A percentile compares a stretch with the other conserved stretches of the same genome.
phyloP scores from a whole-genome alignment of 345 rosid species.

The Erucastrum elatum region DNA sequence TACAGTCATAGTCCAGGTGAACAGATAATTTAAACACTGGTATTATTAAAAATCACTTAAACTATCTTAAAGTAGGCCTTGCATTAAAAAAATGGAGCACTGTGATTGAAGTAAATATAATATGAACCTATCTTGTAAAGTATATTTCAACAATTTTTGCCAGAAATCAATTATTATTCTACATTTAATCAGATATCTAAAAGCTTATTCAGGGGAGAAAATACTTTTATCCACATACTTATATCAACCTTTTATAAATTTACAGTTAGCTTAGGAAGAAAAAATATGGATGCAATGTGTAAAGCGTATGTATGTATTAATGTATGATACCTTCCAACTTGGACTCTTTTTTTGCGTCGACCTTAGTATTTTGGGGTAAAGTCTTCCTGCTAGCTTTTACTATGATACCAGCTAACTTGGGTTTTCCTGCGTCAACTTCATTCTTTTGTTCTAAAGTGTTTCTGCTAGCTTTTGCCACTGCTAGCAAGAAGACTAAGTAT shows the following conservation, averaged over 20 bases:
- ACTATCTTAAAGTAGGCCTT: background rate
- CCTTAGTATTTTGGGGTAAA: background rate
- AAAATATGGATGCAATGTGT: background rate
- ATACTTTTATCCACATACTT: background rate
- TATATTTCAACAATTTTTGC: background rate
- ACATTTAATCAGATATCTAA: background rate
- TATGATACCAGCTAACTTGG: slow-evolving; percentile 1
- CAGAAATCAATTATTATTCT: background rate
- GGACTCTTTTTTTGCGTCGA: background rate
- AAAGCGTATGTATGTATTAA: background rate
- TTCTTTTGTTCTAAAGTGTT: background rate
- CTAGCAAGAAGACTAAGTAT: slow-evolving; percentile 5
- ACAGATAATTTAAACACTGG: background rate
- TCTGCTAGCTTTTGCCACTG: slow-evolving; percentile 10
- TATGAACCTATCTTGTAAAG: background rate
- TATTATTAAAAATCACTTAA: background rate
- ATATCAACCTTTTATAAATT: background rate
- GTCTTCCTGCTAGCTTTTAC: slow-evolving; percentile 5
- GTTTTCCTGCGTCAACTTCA: background rate
- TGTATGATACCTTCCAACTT: background rate
- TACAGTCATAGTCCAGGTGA: background rate
- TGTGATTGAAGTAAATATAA: background rate
- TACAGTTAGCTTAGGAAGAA: background rate
- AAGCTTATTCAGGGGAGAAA: background rate
- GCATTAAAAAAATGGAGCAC: background rate